Evolutionary conservation across 768 basidiomycete species (phyloP).

Genomic region (Boletus reticuloceps): DNA sequence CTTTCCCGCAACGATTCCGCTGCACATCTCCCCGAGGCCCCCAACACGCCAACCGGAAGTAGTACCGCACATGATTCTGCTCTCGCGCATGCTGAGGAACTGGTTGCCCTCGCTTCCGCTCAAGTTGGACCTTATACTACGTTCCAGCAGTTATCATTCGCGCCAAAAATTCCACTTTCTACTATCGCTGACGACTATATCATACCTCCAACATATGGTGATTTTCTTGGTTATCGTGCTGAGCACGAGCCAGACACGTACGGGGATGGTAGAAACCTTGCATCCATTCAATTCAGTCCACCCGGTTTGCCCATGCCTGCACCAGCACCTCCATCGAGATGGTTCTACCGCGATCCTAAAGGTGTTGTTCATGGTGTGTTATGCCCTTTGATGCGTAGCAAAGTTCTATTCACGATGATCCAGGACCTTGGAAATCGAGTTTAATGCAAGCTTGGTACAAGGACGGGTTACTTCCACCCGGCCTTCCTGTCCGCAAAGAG

Average conservation of each 20-base stretch:
- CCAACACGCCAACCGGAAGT: conserved; percentile 30
- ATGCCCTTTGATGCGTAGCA: neutral
- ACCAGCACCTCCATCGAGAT: conserved; percentile 64
- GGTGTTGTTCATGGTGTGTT: conserved; percentile 70
- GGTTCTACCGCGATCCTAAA: conserved; percentile 86
- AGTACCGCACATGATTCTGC: conserved; percentile 31
- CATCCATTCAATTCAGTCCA: conserved; percentile 70
- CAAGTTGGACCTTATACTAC: conserved; percentile 85
- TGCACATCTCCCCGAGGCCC: conserved; percentile 24
- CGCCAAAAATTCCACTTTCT: conserved; percentile 85
- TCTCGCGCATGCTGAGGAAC: conserved; percentile 58
- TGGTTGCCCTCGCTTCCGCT: conserved; percentile 62
- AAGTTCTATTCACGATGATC: conserved; percentile 9
- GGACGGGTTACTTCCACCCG: conserved; percentile 77
- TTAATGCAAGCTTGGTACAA: conserved; percentile 91
- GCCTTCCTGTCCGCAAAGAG: conserved; percentile 78
- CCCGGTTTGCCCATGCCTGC: conserved; percentile 76
- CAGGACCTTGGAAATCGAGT: conserved; percentile 85
- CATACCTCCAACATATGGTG: conserved; percentile 86
- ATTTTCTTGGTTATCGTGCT: conserved; percentile 69
- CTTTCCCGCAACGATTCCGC: conserved; percentile 28
- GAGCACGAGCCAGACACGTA: conserved; percentile 57
- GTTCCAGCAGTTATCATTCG: conserved; percentile 85
- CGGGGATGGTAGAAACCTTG: conserved; percentile 44
- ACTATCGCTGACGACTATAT: conserved; percentile 88